Base-by-base conservation (phyloP, 225 moss, liverwort and hornwort genomes). In the Asterella californica region DNA sequence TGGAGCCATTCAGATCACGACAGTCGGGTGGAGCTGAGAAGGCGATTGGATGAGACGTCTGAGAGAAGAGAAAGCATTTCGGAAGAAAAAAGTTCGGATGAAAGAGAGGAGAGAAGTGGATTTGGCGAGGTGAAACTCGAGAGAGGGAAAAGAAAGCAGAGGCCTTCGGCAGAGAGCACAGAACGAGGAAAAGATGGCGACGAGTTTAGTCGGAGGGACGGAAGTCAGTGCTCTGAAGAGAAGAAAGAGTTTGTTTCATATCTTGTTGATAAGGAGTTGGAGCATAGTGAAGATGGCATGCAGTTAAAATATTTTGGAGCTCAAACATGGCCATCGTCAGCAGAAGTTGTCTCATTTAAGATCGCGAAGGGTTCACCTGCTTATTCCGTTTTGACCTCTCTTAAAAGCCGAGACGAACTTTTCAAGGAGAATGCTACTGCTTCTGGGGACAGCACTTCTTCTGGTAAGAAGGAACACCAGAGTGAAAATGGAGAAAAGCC, bases 291-390 rank as follows among this genome's bases (percentile, higher is more conserved):
- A 52, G 86, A 84, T 76, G 88, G 83, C 47, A 74, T 89, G 80
- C 79, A 86, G 65, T 54, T 96, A 59, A 84, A 84, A 70, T 95
- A 90, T 85, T 75, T 77, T n/a, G 86, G 86, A 55, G 84, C 81
- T 84, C 85, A 87, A 70, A 88, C 88, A 61, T 96, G 93, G 93
- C 93, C 93, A 77, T 70, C 84, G 25, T 92, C 91, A 70, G 90
- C 90, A 76, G 85, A 88, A 72, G 89, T 89, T 53, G 85, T 96
- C 74, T 91, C 96, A 46, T 91, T 91, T 76, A 89, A 85, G 67
- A 79, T 94, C 75, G 76, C 87, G 47, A 84, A 77, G 60, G 81
- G 36, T 62, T 84, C 90, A 81, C 83, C 82, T 72, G 85, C 85
- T 34, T 92, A 87, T 82, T 82, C 81, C 27, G 62, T 68, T 62